Base-by-base conservation (phyloP, 2,329 filamentous ascomycete species). In the Apiospora rasikravindrae region DNA sequence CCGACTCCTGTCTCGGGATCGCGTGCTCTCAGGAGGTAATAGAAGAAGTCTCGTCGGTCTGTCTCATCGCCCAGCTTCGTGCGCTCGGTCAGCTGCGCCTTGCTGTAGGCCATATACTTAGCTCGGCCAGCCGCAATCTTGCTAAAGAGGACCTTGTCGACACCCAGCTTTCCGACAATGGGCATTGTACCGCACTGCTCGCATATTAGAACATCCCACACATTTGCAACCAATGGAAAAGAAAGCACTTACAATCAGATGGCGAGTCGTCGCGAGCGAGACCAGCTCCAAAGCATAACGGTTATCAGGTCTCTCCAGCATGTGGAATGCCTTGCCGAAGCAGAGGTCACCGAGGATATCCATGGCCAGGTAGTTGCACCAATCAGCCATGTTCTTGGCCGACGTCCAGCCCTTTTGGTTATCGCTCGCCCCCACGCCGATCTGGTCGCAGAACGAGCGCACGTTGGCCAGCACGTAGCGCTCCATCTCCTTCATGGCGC, bases 21-120 rank as follows among this genome's bases (percentile, higher is more conserved):
- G 51, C 88, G 88, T 10, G 92, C 92, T 77, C 91, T 91, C 73
- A 94, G 87, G 14, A 94, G 86, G 80, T 94, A 91, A 81, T 93
- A 91, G 83, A 94, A 94, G 84, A 94, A 94, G 79, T 94, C 92
- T 71, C 91, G 90, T 45, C 92, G 91, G 76, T 90, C 90, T 67
- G 88, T 90, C 75, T 88, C 89, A 75, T 90, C 89, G 40, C 91
- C 91, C 37, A 92, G 83, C 73, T 90, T 89, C 68, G 91, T 92
- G 33, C 92, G 88, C 77, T 93, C 89, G 19, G 87, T 87, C 53
- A 93, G 86, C 81, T 93, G 92, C 2, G 86, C 84, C 69, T 91
- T 90, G 80, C 90, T 92, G 82, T 93, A 93, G 69, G 87, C 86
- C 87, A 94, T 92, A 79, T 94, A 94, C 73, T 88, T 87, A 79